Conservation (phyloP, 1,139 yeast species). For the Taiozyma onychis region DNA sequence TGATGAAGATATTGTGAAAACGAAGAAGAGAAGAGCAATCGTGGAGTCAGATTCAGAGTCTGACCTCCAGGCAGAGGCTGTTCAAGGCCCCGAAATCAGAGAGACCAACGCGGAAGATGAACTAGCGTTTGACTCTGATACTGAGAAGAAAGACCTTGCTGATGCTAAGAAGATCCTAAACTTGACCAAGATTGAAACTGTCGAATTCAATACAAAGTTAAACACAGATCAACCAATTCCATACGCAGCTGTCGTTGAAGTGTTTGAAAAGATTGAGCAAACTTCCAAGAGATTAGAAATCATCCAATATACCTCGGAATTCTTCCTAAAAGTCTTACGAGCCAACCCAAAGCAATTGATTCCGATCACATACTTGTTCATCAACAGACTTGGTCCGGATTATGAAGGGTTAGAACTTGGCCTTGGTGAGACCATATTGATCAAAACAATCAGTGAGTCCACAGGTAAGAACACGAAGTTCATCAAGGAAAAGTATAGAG, state of each 20-base stretch:
- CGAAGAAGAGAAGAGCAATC: not conserved
- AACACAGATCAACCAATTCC: constrained; percentile 33
- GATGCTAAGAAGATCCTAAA: constrained; percentile 19
- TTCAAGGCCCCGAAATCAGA: not conserved
- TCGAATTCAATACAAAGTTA: constrained; percentile 2
- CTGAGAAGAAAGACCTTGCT: constrained; percentile 17
- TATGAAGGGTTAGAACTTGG: constrained; percentile 93
- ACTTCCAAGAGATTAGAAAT: constrained; percentile 83
- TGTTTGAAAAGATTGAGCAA: constrained; percentile 70
- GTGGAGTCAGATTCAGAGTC: not conserved
- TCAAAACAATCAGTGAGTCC: constrained; percentile 85
- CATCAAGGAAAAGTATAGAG: constrained; percentile 68
- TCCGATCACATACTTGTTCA: constrained; percentile 73
- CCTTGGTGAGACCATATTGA: constrained; percentile 79
- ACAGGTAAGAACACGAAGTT: constrained; percentile 76
- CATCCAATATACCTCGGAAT: constrained; percentile 64
- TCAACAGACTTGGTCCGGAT: constrained; percentile 90
- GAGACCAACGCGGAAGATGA: constrained; percentile 10
- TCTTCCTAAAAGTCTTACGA: constrained; percentile 57
- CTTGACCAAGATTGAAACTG: constrained; percentile 3
- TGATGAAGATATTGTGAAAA: not conserved
- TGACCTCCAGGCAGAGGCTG: not conserved
- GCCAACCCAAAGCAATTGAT: constrained; percentile 56
- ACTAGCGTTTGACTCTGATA: constrained; percentile 20
- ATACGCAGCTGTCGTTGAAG: constrained; percentile 58